Evolutionary conservation across 2,329 filamentous ascomycete species (phyloP), one percentile per base, ranked within the genome.

Genomic region (Phaeoacremonium minimum): DNA sequence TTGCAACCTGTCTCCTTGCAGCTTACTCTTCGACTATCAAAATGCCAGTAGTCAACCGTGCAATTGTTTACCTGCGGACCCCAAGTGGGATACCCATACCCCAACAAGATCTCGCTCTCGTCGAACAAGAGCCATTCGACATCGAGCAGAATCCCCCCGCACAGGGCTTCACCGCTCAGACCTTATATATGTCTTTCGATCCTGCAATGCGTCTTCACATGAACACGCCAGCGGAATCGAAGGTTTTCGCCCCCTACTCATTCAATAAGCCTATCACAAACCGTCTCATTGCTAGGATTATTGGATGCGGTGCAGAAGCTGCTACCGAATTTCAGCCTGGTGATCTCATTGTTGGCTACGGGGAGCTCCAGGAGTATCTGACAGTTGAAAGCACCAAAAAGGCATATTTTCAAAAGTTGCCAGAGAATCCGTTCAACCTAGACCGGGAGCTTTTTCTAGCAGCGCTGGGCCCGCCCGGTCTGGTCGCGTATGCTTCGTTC

Each of bases 401-500:
- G 9, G 22, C 9, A 3, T n/a, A n/a, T 26, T n/a, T 26, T n/a
- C 9, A n/a, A 9, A 9, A 9, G 9, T 9, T n/a, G 22, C 22
- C 22, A 9, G 9, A 9, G 2, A 26, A 26, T n/a, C 22, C 22
- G n/a, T 26, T 2, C 22, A n/a, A n/a, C 9, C 22, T 26, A 9
- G 22, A 26, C 22, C 22, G 2, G 4, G 57, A 33, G 22, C 22
- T 26, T 9, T 26, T 26, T 26, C 22, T 26, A 26, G 22, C 9
- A 26, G 9, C 22, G 9, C 22, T 26, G 9, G 22, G 22, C 9
- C 22, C 22, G 22, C 22, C 22, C 9, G 22, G 22, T 2, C 9
- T 9, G 9, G 22, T 26, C n/a, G 22, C 2, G 22, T 26, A 26
- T n/a, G 22, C 22, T 9, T 26, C 22, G 9, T 2, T 26, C n/a